Conservation (phyloP, 1,284 basidiomycete genomes). For the Termitomyces sp. region DNA sequence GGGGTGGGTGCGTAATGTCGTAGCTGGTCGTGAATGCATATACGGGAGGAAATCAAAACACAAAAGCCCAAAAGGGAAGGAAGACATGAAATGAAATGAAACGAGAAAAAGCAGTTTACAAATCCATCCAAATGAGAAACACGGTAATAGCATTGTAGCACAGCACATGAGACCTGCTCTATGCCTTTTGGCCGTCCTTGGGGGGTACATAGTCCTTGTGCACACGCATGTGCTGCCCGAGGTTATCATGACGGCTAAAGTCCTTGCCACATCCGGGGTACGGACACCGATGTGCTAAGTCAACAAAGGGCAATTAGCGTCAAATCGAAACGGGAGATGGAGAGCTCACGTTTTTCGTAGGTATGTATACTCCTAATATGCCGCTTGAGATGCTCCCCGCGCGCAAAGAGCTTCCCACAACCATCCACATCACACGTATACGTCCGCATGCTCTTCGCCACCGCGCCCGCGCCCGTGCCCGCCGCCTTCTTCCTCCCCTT, state of each 20-base stretch:
- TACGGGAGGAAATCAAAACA: too few relatives aligned
- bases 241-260: slow-evolving; percentile 83
- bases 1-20: too few relatives aligned
- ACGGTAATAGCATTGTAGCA: background rate
- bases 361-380: slow-evolving; percentile 78
- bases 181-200: slow-evolving; percentile 14
- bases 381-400: slow-evolving; percentile 75
- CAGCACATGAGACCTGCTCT: background rate
- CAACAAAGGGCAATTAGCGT: slow-evolving; percentile 11
- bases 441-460: slow-evolving; percentile 42
- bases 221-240: slow-evolving; percentile 71
- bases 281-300: slow-evolving; percentile 68
- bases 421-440: slow-evolving; percentile 70
- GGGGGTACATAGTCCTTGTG: slow-evolving; percentile 40
- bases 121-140: too few relatives aligned
- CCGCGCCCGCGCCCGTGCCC: background rate
- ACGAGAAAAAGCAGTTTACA: too few relatives aligned
- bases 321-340: too few relatives aligned
- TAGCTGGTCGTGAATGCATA: too few relatives aligned
- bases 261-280: slow-evolving; percentile 75
- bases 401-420: slow-evolving; percentile 75
- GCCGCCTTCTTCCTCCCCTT: slow-evolving; percentile 12
- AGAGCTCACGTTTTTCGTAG: slow-evolving; percentile 71
- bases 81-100: too few relatives aligned
- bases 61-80: too few relatives aligned